A percentile compares a stretch with the other conserved stretches of the same genome.
phyloP scores from a whole-genome alignment of 2,329 filamentous ascomycete genomes.

The Diaporthe sp. region DNA sequence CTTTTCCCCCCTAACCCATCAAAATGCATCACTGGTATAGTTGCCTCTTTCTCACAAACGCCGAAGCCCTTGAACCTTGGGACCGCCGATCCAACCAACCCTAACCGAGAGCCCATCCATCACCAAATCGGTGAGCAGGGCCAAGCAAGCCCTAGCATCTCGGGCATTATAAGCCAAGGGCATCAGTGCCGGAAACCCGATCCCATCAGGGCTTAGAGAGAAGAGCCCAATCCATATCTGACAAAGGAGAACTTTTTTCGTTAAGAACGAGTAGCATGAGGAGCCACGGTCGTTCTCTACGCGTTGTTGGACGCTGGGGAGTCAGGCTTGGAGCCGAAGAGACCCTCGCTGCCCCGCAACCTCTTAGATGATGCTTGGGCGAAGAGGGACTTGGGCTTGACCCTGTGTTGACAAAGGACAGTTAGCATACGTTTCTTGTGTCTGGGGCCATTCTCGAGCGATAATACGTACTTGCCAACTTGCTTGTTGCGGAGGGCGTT shows the following conservation, averaged over 20 bases:
- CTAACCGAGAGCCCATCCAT: not conserved
- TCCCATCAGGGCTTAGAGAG: not conserved
- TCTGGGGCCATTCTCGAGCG: not conserved
- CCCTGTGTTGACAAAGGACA: conserved; percentile 53
- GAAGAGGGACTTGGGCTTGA: conserved; percentile 77
- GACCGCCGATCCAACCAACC: conserved; percentile 17
- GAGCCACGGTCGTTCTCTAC: not conserved
- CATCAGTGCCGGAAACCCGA: conserved; percentile 2
- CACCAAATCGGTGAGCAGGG: conserved; percentile 21
- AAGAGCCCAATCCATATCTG: not conserved
- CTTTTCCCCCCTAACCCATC: not conserved
- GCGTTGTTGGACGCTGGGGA: conserved; percentile 29
- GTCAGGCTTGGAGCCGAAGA: conserved; percentile 49
- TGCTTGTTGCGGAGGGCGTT: conserved; percentile 85
- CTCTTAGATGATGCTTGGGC: conserved; percentile 75
- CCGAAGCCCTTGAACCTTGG: conserved; percentile 36
- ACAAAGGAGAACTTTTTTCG: conserved; percentile 35
- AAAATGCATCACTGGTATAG: conserved; percentile 35
- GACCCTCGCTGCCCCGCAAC: conserved; percentile 59
- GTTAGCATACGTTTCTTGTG: not conserved
- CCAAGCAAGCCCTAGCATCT: not conserved
- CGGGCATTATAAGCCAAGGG: conserved; percentile 4
- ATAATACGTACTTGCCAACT: conserved; percentile 75
- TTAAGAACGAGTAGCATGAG: not conserved
- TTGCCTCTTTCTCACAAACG: conserved; percentile 34